A percentile compares a stretch with the other conserved stretches of the same genome.
These are phyloP conservation scores for Orbilia javanica DNA, from an alignment of 2,329 filamentous ascomycete species.

Conservation along the genomic window DNA sequence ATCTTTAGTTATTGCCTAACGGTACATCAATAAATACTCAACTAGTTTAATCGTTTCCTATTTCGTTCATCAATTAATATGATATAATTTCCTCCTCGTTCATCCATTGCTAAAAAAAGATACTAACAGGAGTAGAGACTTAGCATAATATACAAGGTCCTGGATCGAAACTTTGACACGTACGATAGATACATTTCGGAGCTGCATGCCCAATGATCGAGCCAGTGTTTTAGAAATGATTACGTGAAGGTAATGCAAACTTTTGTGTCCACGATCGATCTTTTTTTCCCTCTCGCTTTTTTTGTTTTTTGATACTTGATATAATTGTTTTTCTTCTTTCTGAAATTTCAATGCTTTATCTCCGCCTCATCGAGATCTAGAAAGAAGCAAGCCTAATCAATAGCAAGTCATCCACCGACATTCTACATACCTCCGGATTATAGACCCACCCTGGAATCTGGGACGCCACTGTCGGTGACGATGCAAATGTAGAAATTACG, in stretches of 20 bases:
- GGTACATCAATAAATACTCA: background rate
- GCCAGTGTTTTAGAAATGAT: background rate
- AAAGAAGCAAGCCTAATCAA: background rate
- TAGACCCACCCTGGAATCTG: slow-evolving; percentile 20
- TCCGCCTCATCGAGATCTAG: slow-evolving; percentile 12
- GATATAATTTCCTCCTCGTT: slow-evolving; percentile 9
- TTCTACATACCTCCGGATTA: slow-evolving; percentile 35
- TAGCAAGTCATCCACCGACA: slow-evolving; percentile 10
- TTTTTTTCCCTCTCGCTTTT: too few relatives aligned
- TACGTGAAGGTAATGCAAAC: slow-evolving; percentile 28
- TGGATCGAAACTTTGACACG: background rate
- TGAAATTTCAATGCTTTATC: slow-evolving; percentile 5
- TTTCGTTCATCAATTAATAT: background rate
- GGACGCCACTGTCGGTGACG: slow-evolving; percentile 14
- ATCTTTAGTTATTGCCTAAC: background rate
- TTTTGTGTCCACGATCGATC: slow-evolving; percentile 14
- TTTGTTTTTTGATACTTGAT: background rate
- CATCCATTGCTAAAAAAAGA: slow-evolving; percentile 5
- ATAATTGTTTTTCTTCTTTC: background rate
- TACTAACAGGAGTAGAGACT: background rate
- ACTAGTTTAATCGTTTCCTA: background rate
- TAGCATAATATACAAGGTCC: slow-evolving; percentile 16
- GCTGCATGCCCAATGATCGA: background rate
- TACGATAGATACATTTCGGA: background rate
- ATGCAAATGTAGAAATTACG: background rate